Evolutionary conservation across 805 yeast species (phyloP), one percentile per base, ranked within the genome.

Genomic region (Tetrapisispora nanseiensis): DNA sequence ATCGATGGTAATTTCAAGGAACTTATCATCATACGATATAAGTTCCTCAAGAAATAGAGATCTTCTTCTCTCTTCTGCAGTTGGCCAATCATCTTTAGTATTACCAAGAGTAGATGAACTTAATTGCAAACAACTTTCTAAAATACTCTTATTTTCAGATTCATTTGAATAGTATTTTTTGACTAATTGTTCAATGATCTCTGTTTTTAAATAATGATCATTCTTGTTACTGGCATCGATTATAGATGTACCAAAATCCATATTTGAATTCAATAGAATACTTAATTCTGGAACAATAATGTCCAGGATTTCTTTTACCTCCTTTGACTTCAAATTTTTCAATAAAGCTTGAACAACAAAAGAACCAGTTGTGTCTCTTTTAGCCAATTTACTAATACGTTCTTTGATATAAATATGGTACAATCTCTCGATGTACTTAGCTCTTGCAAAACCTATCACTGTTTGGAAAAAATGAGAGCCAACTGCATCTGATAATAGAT

Each of bases 401-500:
- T 80, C 83, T 46, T 72, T 73, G 80, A 89, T 84, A 65, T 87
- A 85, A 6, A 74, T 59, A 32, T 64, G 65, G 66, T 77, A 86
- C 37, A 90, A 61, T 51, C 95, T 72, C 52, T 80, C 83, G 18
- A 83, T 74, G 56, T 76, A 79, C 49, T 77, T 81, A 47, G 74
- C 64, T 49, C 92, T 78, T 47, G 81, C 79, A 45, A 73, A 74
- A 37, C 72, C 75, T 40, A 89, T 68, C 10, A 79, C 73, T 16
- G 80, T 72, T 61, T 92, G 86, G 22, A 90, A 68, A 67, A 92
- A 90, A 63, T 87, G 97, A 1, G 95, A 82, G 0, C 97, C 98
- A n/a, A 89, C 86, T 1, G 94, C 70, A 56, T 87, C 95, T 8
- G 92, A 76, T 29, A 90, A 65, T 42, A 89, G 68, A 54, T 82